Conservation (phyloP, 139 green algal genomes). For the Chlamydomonas schloesseri region DNA sequence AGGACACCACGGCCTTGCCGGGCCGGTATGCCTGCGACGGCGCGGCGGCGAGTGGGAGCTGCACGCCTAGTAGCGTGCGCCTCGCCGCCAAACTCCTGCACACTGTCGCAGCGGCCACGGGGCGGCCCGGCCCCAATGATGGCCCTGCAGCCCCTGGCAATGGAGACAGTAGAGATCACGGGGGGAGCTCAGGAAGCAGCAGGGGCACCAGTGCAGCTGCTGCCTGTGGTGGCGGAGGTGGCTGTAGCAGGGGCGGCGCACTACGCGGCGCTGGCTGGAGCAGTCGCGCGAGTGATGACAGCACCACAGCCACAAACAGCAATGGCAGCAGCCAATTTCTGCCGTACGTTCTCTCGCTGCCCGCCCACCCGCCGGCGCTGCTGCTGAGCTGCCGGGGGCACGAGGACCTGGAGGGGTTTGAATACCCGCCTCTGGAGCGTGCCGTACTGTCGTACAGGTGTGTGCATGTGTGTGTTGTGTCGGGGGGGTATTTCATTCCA, state of each 20-base stretch:
- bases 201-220: too few species aligned
- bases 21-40: too few species aligned
- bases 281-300: too few species aligned
- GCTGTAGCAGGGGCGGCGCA: too few species aligned
- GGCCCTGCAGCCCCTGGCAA: too few species aligned
- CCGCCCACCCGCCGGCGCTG: neutral
- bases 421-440: constrained; percentile 18
- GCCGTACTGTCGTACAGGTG: constrained; percentile 1
- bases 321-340: neutral
- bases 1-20: too few species aligned
- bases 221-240: too few species aligned
- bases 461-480: too few species aligned
- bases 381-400: neutral
- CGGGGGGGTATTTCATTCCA: too few species aligned
- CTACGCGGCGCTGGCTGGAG: too few species aligned
- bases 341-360: constrained; percentile 16
- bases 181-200: too few species aligned
- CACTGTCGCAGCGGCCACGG: neutral
- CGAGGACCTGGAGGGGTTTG: neutral
- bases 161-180: too few species aligned
- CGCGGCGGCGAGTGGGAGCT: neutral
- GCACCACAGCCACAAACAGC: neutral
- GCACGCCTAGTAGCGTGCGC: neutral
- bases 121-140: neutral
- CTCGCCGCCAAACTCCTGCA: neutral